Percentiles rank a stretch among this genome's conserved stretches.
Evolutionary conservation across 1,284 basidiomycete genomes (phyloP).

Genomic region (Tranzscheliella williamsii): DNA sequence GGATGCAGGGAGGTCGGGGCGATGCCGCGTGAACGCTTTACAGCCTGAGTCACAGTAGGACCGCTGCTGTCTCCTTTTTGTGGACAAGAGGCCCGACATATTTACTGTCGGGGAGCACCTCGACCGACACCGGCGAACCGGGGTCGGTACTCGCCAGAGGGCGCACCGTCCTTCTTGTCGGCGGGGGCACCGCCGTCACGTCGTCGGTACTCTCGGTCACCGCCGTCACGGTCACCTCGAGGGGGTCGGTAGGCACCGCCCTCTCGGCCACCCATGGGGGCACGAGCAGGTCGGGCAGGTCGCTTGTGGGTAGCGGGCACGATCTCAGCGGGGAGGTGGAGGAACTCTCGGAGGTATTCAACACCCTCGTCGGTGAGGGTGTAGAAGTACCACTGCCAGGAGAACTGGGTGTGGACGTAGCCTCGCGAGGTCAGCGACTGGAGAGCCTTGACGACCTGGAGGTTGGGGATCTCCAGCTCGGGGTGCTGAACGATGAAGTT

Average conservation of each 20-base stretch:
- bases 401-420: conserved; percentile 89
- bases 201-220: conserved; percentile 60
- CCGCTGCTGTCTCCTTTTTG: too few species aligned
- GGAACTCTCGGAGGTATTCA: conserved; percentile 61
- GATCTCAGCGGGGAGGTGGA: conserved; percentile 60
- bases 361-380: conserved; percentile 60
- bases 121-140: conserved; percentile 59
- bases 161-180: conserved; percentile 59
- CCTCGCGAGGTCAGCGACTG: conserved; percentile 95
- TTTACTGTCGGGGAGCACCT: conserved; percentile 56
- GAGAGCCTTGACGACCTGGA: conserved; percentile 98
- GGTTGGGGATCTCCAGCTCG: conserved; percentile 93
- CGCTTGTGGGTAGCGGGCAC: conserved; percentile 61
- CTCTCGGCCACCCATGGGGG: conserved; percentile 51
- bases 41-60: too few species aligned
- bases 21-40: too few species aligned
- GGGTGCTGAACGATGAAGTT: conserved; percentile 98
- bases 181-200: conserved; percentile 37
- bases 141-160: conserved; percentile 59
- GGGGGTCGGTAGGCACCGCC: conserved; percentile 54
- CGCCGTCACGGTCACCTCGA: conserved; percentile 56
- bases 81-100: too few species aligned
- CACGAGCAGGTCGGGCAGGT: conserved; percentile 57
- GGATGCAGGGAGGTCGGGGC: not conserved
- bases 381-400: conserved; percentile 64